A percentile compares a stretch with the other conserved stretches of the same genome.
phyloP scores from a whole-genome alignment of 2,329 filamentous ascomycete genomes.

The Fusarium globosum region DNA sequence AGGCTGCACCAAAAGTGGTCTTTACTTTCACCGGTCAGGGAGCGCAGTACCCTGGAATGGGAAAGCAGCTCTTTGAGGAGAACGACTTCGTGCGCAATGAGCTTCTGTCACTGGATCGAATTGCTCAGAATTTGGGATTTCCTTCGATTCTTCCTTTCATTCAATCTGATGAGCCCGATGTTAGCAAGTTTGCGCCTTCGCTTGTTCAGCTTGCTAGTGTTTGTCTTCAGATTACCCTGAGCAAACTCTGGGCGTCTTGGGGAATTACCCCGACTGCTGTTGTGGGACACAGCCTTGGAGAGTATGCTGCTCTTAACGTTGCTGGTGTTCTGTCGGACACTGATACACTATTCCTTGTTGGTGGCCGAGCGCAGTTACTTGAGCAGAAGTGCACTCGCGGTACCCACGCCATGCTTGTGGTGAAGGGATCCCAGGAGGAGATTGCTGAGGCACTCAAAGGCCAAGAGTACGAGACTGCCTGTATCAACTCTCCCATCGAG shows the following conservation, averaged over 20 bases:
- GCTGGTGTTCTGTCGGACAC: slow-evolving; percentile 71
- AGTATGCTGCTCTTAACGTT: slow-evolving; percentile 61
- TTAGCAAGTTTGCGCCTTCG: slow-evolving; percentile 31
- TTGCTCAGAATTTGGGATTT: slow-evolving; percentile 49
- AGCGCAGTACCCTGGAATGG: slow-evolving; percentile 47
- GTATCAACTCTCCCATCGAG: slow-evolving; percentile 72
- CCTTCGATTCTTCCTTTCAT: slow-evolving; percentile 48
- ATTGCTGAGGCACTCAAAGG: slow-evolving; percentile 10
- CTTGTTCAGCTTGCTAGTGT: slow-evolving; percentile 54
- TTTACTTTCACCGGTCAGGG: slow-evolving; percentile 62
- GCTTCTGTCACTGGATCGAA: slow-evolving; percentile 48
- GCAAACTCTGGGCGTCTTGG: slow-evolving; percentile 53
- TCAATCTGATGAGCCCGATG: slow-evolving; percentile 23
- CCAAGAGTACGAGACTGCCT: slow-evolving; percentile 57
- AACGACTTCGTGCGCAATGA: slow-evolving; percentile 48
- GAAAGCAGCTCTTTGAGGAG: slow-evolving; percentile 49
- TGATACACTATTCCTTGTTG: slow-evolving; percentile 72
- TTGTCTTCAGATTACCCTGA: slow-evolving; percentile 56
- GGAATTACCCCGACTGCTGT: slow-evolving; percentile 57
- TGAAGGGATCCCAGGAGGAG: slow-evolving; percentile 39
- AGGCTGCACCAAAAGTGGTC: slow-evolving; percentile 27
- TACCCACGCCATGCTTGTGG: slow-evolving; percentile 51
- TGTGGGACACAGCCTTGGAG: slow-evolving; percentile 58
- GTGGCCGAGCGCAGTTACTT: slow-evolving; percentile 66
- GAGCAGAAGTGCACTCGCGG: slow-evolving; percentile 61